Conservation (phyloP, 2,329 filamentous ascomycete species). For the Leptographium flavum region DNA sequence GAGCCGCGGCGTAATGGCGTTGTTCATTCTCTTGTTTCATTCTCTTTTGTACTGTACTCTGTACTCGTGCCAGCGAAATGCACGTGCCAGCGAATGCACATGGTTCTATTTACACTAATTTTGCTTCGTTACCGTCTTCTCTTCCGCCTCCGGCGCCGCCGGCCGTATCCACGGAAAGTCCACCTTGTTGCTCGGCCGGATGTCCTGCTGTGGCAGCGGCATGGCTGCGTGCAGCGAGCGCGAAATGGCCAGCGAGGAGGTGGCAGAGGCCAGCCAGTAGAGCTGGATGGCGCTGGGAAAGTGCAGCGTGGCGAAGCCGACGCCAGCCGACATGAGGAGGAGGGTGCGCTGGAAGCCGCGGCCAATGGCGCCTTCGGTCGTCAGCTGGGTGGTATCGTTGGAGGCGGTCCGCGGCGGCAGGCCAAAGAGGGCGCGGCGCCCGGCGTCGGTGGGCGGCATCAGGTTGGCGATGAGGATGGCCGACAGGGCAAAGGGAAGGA, state of each 20-base stretch:
- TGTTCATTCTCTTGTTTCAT: background rate
- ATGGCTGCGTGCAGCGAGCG: conserved; percentile 12
- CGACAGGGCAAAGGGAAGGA: conserved; percentile 29
- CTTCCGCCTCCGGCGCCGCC: background rate
- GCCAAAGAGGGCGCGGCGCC: conserved; percentile 13
- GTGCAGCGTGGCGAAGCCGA: conserved; percentile 23
- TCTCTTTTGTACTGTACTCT: background rate
- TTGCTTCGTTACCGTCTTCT: background rate
- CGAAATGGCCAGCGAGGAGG: conserved; percentile 12
- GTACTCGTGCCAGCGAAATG: background rate
- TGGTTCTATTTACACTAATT: background rate
- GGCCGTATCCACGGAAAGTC: conserved; percentile 9
- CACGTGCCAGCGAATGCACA: background rate
- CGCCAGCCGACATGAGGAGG: conserved; percentile 15
- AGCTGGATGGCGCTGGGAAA: conserved; percentile 28
- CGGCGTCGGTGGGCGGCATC: conserved; percentile 16
- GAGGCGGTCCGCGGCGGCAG: conserved; percentile 1
- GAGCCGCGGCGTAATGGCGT: background rate
- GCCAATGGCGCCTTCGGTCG: background rate
- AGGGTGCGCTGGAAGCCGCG: conserved; percentile 16
- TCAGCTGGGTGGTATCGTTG: background rate
- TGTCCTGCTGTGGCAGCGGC: conserved; percentile 11
- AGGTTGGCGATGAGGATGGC: conserved; percentile 20
- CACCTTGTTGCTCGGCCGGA: conserved; percentile 11
- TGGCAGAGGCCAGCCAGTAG: conserved; percentile 26